Conservation (phyloP, 768 basidiomycete species). For the Lentinula aciculospora region DNA sequence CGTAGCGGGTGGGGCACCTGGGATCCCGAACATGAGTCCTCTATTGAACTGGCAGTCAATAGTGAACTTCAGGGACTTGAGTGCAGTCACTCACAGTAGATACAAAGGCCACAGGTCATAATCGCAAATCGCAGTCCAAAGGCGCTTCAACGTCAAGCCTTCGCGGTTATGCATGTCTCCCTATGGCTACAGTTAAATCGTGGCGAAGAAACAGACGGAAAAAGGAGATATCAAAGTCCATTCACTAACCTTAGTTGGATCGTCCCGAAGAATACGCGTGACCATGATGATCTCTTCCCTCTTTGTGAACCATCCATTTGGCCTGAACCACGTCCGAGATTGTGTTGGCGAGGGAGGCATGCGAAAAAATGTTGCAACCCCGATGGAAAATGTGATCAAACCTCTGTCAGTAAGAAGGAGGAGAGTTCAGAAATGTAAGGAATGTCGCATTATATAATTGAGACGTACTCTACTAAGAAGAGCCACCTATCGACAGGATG, state of each 20-base stretch:
- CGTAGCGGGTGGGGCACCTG: constrained; percentile 37
- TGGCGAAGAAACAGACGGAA: too few relatives aligned
- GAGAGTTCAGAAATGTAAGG: background rate
- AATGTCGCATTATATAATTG: background rate
- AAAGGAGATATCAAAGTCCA: too few relatives aligned
- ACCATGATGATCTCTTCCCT: constrained; percentile 58
- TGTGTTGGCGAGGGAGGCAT: constrained; percentile 60
- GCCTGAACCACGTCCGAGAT: constrained; percentile 51
- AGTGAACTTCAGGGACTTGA: background rate
- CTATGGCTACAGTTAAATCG: constrained; percentile 16
- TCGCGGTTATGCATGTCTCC: constrained; percentile 71
- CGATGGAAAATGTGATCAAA: constrained; percentile 46
- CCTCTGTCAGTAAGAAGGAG: constrained; percentile 22
- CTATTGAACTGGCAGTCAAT: constrained; percentile 18
- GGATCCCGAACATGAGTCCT: constrained; percentile 49
- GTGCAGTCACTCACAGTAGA: constrained; percentile 26
- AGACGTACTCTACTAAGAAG: constrained; percentile 45
- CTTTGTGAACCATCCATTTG: constrained; percentile 60
- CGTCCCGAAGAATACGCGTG: constrained; percentile 55
- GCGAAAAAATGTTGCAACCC: constrained; percentile 47
- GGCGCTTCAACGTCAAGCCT: constrained; percentile 39
- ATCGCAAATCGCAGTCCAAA: constrained; percentile 53
- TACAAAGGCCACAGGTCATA: constrained; percentile 68
- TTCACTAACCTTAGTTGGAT: constrained; percentile 45
- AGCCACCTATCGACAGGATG: constrained; percentile 36